Conservation (phyloP, 75 land plant species). For the Pseudotsuga menziesii region DNA sequence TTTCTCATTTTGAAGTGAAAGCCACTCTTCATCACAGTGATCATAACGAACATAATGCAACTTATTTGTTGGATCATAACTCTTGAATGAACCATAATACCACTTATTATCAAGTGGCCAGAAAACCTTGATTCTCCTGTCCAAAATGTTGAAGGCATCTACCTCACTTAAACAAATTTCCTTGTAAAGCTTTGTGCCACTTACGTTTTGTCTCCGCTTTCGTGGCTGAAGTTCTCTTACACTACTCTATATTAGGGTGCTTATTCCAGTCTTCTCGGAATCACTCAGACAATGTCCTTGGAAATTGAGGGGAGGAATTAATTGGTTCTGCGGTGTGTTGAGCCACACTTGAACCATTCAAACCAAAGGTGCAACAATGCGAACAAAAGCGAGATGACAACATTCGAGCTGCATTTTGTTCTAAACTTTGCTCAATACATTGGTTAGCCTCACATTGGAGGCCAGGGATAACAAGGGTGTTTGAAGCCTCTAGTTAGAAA, state of each 20-base stretch:
- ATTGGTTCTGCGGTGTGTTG: constrained; percentile 21
- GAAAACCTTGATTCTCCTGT: constrained; percentile 71
- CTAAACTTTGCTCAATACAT: constrained; percentile 51
- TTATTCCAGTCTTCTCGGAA: constrained; percentile 11
- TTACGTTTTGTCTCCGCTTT: constrained; percentile 20
- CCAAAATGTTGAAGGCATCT: constrained; percentile 58
- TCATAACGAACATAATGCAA: constrained; percentile 82
- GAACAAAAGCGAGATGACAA: constrained; percentile 67
- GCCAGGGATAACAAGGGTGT: neutral
- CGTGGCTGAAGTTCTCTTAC: constrained; percentile 56
- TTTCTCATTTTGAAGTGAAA: constrained; percentile 64
- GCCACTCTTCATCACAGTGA: constrained; percentile 92
- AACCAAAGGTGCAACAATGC: constrained; percentile 24
- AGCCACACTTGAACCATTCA: constrained; percentile 4
- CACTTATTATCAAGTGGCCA: constrained; percentile 92
- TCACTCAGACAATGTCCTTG: neutral
- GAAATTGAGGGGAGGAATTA: neutral
- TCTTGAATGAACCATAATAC: constrained; percentile 76
- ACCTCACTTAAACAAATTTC: constrained; percentile 50
- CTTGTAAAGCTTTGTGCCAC: constrained; percentile 42
- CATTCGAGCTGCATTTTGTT: constrained; percentile 70
- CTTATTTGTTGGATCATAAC: constrained; percentile 51
- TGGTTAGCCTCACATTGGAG: neutral
- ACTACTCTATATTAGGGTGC: constrained; percentile 16
- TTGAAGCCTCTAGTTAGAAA: neutral